Conservation (phyloP, 176 grass and related monocot species). For the Leersia perrieri region DNA sequence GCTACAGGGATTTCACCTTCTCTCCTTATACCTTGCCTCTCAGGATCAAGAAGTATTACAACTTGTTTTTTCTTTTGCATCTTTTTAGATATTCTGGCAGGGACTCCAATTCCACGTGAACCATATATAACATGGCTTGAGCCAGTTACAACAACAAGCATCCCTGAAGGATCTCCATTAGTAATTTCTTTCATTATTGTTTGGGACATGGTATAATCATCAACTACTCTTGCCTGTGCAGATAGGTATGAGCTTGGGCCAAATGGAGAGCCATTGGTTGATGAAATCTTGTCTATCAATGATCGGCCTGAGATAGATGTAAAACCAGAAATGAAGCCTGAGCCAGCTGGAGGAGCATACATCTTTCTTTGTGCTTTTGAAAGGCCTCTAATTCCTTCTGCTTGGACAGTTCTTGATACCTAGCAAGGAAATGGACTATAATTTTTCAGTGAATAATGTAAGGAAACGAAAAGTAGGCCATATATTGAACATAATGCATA, state of each 20-base stretch:
- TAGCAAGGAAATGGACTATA: constrained; percentile 42
- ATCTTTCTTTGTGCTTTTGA: constrained; percentile 75
- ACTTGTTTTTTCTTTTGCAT: constrained; percentile 97
- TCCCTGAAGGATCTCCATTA: constrained; percentile 63
- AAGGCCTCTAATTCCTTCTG: constrained; percentile 79
- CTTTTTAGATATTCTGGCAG: constrained; percentile 93
- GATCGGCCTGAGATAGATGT: constrained; percentile 85
- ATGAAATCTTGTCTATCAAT: constrained; percentile 80
- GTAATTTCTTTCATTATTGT: constrained; percentile 74
- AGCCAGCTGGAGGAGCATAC: constrained; percentile 83
- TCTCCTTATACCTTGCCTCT: constrained; percentile 89
- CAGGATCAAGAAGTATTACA: constrained; percentile 92
- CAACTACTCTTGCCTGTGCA: constrained; percentile 93
- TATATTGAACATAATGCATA: background rate
- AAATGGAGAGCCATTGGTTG: constrained; percentile 52
- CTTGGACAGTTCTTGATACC: constrained; percentile 95
- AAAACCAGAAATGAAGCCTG: constrained; percentile 97
- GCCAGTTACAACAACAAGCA: constrained; percentile 90
- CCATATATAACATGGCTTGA: constrained; percentile 95
- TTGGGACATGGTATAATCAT: constrained; percentile 96
- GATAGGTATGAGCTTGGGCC: constrained; percentile 87
- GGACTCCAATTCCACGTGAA: constrained; percentile 78
- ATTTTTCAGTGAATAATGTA: constrained; percentile 12
- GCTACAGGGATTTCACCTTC: constrained; percentile 92
- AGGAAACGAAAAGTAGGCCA: constrained; percentile 21